These are phyloP conservation scores for Caloboletus firmus DNA, from an alignment of 1,284 basidiomycete genomes.

Conservation along the genomic window DNA sequence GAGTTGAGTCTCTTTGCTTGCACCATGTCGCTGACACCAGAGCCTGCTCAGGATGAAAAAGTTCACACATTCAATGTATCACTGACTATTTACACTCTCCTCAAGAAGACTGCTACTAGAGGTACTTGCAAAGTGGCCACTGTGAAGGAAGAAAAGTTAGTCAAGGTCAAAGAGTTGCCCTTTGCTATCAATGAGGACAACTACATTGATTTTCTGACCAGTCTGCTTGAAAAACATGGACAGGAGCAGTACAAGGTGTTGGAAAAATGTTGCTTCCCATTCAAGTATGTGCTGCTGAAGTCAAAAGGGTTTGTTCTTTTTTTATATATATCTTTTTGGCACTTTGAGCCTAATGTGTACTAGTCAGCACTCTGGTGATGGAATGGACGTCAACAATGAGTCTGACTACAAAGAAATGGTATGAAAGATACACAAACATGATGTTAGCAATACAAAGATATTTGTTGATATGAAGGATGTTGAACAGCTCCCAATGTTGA, in stretches of 20 bases:
- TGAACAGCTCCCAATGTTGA: not conserved
- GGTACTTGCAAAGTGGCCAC: not conserved
- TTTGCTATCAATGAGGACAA: not conserved
- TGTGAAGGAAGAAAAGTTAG: not conserved
- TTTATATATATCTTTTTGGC: not conserved
- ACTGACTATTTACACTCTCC: too few relatives aligned
- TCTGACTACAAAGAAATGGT: too few relatives aligned
- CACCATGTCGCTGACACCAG: not conserved
- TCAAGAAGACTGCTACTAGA: not conserved
- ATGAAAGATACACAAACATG: too few relatives aligned
- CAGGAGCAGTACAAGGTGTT: too few relatives aligned
- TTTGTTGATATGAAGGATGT: not conserved
- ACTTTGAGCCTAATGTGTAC: not conserved
- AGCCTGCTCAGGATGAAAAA: not conserved
- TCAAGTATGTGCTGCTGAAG: not conserved
- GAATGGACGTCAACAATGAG: not conserved
- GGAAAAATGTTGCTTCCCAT: too few relatives aligned
- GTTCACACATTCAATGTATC: not conserved
- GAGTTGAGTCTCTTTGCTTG: not conserved
- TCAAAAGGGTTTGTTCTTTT: not conserved
- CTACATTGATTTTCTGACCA: not conserved
- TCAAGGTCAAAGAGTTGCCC: not conserved
- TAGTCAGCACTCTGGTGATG: not conserved
- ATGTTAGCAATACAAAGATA: too few relatives aligned
- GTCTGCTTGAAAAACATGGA: too few relatives aligned